These are phyloP conservation scores for Suhomyces chickasaworum DNA, from an alignment of 1,139 yeast species.

Conservation along the genomic window DNA sequence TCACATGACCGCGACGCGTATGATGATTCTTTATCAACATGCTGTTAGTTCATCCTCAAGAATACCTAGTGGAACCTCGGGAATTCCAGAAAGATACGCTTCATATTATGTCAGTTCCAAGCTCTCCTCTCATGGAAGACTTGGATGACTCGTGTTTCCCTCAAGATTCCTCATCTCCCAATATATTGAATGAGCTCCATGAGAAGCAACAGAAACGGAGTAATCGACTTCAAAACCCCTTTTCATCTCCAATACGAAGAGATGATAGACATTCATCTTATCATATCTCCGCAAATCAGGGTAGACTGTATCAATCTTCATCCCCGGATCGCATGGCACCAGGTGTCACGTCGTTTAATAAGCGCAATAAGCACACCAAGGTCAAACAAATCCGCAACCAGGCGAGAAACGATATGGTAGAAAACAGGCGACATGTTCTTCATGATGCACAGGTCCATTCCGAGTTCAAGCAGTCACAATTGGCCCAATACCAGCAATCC, in stretches of 20 bases:
- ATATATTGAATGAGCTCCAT: slow-evolving; percentile 14
- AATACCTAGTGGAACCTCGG: slow-evolving; percentile 14
- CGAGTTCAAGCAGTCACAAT: slow-evolving; percentile 22
- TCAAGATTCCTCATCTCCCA: slow-evolving; percentile 4
- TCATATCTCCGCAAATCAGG: slow-evolving; percentile 6
- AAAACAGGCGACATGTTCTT: slow-evolving; percentile 28
- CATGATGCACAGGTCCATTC: slow-evolving; percentile 26
- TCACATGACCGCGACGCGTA: slow-evolving; percentile 7
- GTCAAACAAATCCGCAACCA: slow-evolving; percentile 32
- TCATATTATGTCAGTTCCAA: slow-evolving; percentile 17
- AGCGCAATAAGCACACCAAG: slow-evolving; percentile 32
- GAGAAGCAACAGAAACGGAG: slow-evolving; percentile 15
- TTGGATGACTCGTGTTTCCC: not conserved
- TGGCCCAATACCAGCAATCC: slow-evolving; percentile 21
- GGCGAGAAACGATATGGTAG: slow-evolving; percentile 28
- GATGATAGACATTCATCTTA: not conserved
- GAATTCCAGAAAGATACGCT: slow-evolving; percentile 18
- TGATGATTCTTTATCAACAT: not conserved
- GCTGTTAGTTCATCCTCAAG: slow-evolving; percentile 4
- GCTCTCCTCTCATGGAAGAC: slow-evolving; percentile 13
- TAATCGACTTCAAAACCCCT: slow-evolving; percentile 11
- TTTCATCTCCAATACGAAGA: slow-evolving; percentile 10
- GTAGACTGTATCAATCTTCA: slow-evolving; percentile 9
- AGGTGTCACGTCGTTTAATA: slow-evolving; percentile 19
- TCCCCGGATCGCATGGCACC: slow-evolving; percentile 5